These are phyloP conservation scores for Pythium insidiosum DNA, from an alignment of 352 stramenopile genomes.

Conservation along the genomic window DNA sequence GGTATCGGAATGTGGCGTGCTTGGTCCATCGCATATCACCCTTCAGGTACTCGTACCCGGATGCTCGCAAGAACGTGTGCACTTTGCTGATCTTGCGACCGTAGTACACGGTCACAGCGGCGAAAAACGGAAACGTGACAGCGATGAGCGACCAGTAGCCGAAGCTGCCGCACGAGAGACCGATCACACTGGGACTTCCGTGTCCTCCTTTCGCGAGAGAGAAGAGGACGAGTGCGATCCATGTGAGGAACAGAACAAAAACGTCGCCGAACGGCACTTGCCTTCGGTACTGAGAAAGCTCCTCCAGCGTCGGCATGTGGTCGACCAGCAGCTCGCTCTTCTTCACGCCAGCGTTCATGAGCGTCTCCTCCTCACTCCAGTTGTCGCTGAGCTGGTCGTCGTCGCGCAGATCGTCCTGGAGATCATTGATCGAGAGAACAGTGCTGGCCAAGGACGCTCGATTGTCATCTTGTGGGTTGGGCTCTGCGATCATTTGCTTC, in stretches of 20 bases:
- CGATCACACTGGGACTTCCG: constrained; percentile 64
- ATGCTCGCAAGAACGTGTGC: constrained; percentile 50
- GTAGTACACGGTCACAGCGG: constrained; percentile 65
- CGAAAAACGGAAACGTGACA: constrained; percentile 67
- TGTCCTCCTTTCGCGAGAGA: constrained; percentile 77
- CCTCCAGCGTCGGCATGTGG: constrained; percentile 24
- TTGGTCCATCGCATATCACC: constrained; percentile 94
- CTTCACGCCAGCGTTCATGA: constrained; percentile 39
- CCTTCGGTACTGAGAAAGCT: constrained; percentile 44
- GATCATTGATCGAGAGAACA: constrained; percentile 18
- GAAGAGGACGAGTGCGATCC: constrained; percentile 68
- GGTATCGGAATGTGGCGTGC: constrained; percentile 82
- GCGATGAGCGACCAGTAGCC: constrained; percentile 59
- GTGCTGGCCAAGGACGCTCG: constrained; percentile 14
- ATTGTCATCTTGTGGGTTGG: constrained; percentile 29
- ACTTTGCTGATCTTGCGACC: constrained; percentile 55
- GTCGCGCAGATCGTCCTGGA: constrained; percentile 9
- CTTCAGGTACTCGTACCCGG: constrained; percentile 90
- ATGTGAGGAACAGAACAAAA: constrained; percentile 63
- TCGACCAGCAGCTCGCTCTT: constrained; percentile 19
- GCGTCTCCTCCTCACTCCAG: constrained; percentile 43
- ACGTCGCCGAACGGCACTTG: constrained; percentile 55
- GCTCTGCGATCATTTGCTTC: constrained; percentile 13
- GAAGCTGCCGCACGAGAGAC: constrained; percentile 47
- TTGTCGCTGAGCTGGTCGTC: constrained; percentile 23